These are phyloP conservation scores for Arabis hirsuta DNA, from an alignment of 345 rosid species.

Conservation along the genomic window DNA sequence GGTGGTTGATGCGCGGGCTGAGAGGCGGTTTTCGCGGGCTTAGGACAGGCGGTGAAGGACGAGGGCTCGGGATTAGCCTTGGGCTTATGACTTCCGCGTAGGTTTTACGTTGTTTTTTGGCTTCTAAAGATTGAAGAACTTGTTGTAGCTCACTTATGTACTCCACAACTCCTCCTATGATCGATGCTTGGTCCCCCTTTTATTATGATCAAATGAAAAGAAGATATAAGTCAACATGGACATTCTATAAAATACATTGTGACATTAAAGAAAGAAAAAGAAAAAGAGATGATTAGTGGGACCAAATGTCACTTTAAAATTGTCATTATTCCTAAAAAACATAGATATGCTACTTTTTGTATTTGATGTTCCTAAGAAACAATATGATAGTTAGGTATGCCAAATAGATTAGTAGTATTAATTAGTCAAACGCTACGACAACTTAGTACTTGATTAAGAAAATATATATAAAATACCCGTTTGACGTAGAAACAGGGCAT, in stretches of 20 bases:
- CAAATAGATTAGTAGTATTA: conserved; percentile 26
- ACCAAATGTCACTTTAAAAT: conserved; percentile 38
- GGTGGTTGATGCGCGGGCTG: conserved; percentile 64
- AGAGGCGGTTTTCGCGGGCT: conserved; percentile 55
- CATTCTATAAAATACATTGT: conserved; percentile 14
- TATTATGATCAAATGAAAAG: conserved; percentile 9
- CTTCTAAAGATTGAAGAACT: conserved; percentile 81
- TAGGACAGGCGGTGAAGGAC: conserved; percentile 51
- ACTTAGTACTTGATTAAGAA: neutral
- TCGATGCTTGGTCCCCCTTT: conserved; percentile 99
- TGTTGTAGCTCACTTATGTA: conserved; percentile 95
- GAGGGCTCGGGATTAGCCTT: conserved; percentile 63
- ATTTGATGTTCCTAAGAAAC: conserved; percentile 29
- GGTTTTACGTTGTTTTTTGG: conserved; percentile 92
- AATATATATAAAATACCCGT: conserved; percentile 54
- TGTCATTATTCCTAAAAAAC: conserved; percentile 24
- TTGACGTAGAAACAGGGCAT: conserved; percentile 99
- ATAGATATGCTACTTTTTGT: conserved; percentile 27
- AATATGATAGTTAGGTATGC: conserved; percentile 31
- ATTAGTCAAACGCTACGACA: neutral
- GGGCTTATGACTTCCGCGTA: conserved; percentile 91
- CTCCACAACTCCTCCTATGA: conserved; percentile 95
- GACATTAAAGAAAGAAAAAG: conserved; percentile 21
- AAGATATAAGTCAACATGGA: conserved; percentile 28
- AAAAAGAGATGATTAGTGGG: conserved; percentile 39